These are phyloP conservation scores for Eucalyptus dawsonii DNA, from an alignment of 345 rosid genomes.

Conservation along the genomic window DNA sequence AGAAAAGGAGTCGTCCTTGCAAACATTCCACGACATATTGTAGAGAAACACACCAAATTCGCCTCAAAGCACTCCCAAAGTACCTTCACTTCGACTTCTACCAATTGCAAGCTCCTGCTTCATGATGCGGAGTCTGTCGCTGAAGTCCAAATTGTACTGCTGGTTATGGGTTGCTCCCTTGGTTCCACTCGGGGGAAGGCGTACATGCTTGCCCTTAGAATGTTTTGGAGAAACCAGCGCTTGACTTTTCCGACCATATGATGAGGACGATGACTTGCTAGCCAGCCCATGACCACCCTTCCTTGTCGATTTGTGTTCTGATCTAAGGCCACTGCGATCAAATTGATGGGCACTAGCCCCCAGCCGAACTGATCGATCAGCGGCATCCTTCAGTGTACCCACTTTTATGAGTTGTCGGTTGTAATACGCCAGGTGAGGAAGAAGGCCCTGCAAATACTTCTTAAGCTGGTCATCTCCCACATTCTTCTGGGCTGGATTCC, in stretches of 20 bases:
- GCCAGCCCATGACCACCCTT: slow-evolving; percentile 43
- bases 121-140: slow-evolving; percentile 30
- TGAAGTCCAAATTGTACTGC: slow-evolving; percentile 18
- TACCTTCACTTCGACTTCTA: slow-evolving; percentile 74
- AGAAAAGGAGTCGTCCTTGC: background rate
- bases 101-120: slow-evolving; percentile 44
- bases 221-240: slow-evolving; percentile 20
- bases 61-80: slow-evolving; percentile 25
- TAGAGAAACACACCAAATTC: background rate
- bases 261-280: slow-evolving; percentile 29
- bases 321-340: slow-evolving; percentile 41
- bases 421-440: slow-evolving; percentile 72
- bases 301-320: slow-evolving; percentile 47
- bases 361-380: slow-evolving; percentile 51
- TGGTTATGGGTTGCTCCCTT: slow-evolving; percentile 25
- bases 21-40: background rate
- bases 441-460: slow-evolving; percentile 69
- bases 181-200: slow-evolving; percentile 42
- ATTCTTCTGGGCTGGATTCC: slow-evolving; percentile 93
- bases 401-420: slow-evolving; percentile 64
- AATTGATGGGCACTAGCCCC: slow-evolving; percentile 48
- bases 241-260: slow-evolving; percentile 30
- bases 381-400: slow-evolving; percentile 41
- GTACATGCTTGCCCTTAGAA: slow-evolving; percentile 26
- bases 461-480: slow-evolving; percentile 91